These are phyloP conservation scores for Trametes punicea DNA, from an alignment of 768 basidiomycete species.

Conservation along the genomic window DNA sequence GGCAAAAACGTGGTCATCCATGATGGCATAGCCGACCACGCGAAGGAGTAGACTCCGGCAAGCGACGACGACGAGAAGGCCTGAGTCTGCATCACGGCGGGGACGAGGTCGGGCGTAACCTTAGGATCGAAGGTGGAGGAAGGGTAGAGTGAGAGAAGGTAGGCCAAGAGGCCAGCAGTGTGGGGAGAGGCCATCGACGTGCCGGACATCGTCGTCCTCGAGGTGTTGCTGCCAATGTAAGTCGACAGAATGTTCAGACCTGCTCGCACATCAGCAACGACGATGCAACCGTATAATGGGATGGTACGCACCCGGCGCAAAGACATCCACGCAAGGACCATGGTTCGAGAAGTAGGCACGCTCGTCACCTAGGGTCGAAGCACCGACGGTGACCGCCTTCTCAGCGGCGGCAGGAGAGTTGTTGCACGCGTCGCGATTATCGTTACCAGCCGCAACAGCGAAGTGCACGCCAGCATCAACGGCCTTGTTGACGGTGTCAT, in stretches of 20 bases:
- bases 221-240: constrained; percentile 59
- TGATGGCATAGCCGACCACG: constrained; percentile 52
- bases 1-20: constrained; percentile 61
- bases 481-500: constrained; percentile 81
- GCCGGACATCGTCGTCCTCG: constrained; percentile 79
- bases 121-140: constrained; percentile 57
- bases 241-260: constrained; percentile 89
- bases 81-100: constrained; percentile 33
- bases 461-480: constrained; percentile 88
- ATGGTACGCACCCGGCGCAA: constrained; percentile 64
- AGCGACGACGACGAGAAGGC: constrained; percentile 37
- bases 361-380: constrained; percentile 76
- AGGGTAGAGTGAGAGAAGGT: constrained; percentile 87
- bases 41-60: constrained; percentile 50
- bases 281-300: background rate
- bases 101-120: constrained; percentile 37
- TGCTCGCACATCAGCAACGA: constrained; percentile 16
- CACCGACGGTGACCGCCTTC: constrained; percentile 93
- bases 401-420: constrained; percentile 91
- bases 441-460: constrained; percentile 90
- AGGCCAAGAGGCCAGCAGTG: constrained; percentile 85
- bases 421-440: constrained; percentile 84
- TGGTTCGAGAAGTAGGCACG: constrained; percentile 93
- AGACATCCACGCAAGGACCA: constrained; percentile 88
- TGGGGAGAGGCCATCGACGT: constrained; percentile 97